phyloP scores from a whole-genome alignment of 1,139 yeast genomes.

The Sugiyamaella xylanicola region DNA sequence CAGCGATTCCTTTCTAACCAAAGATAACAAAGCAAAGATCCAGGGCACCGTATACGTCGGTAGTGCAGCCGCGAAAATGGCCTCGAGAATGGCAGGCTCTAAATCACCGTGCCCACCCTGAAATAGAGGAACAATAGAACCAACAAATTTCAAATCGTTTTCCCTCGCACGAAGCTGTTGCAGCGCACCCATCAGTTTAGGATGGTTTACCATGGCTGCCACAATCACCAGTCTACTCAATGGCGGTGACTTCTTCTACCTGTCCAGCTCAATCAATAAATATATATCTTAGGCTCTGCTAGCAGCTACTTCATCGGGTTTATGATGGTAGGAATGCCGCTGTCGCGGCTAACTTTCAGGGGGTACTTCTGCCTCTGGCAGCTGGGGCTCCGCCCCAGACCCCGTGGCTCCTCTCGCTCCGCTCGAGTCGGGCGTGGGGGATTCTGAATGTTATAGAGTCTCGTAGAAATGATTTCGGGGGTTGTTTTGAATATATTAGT shows the following conservation, averaged over 20 bases:
- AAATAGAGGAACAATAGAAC: slow-evolving; percentile 12
- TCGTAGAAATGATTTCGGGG: too few relatives aligned
- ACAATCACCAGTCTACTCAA: too few relatives aligned
- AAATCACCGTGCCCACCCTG: background rate
- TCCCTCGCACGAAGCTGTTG: slow-evolving; percentile 16
- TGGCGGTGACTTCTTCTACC: background rate
- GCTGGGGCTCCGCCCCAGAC: background rate
- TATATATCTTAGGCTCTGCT: too few relatives aligned
- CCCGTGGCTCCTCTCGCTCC: background rate
- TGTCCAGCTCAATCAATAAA: too few relatives aligned
- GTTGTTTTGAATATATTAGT: too few relatives aligned
- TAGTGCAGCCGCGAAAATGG: slow-evolving; percentile 12
- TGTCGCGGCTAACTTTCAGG: background rate
- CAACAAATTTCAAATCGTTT: slow-evolving; percentile 10
- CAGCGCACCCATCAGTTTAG: too few relatives aligned
- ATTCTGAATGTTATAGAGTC: too few relatives aligned
- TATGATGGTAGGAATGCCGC: background rate
- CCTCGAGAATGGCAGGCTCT: slow-evolving; percentile 10
- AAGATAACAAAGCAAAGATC: slow-evolving; percentile 15
- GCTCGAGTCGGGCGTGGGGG: background rate
- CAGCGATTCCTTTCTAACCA: background rate
- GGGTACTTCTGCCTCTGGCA: background rate
- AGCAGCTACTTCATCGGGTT: background rate
- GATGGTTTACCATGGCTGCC: too few relatives aligned
- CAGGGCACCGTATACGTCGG: slow-evolving; percentile 20